Evolutionary conservation across 345 rosid genomes (phyloP).

Genomic region (Pugionium cornutum): DNA sequence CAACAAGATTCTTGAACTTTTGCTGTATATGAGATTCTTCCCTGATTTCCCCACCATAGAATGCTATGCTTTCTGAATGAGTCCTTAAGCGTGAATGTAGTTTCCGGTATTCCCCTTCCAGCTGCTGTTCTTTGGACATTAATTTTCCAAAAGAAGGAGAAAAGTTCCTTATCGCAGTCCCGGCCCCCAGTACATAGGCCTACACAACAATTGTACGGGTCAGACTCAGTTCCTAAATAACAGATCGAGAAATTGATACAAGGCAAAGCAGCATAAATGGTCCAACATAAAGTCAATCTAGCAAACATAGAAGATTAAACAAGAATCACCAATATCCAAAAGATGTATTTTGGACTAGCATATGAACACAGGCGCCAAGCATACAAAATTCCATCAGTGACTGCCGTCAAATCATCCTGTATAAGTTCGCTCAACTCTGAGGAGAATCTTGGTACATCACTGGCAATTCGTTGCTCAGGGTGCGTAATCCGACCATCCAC

Average conservation of each 20-base stretch:
- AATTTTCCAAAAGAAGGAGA: slow-evolving; percentile 94
- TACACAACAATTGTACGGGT: slow-evolving; percentile 37
- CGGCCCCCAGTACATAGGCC: slow-evolving; percentile 94
- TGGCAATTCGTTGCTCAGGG: slow-evolving; percentile 95
- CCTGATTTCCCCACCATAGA: slow-evolving; percentile 90
- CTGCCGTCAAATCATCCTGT: slow-evolving; percentile 87
- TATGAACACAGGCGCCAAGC: slow-evolving; percentile 97
- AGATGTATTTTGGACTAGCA: slow-evolving; percentile 92
- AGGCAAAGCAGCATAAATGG: slow-evolving; percentile 19
- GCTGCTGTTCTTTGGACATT: slow-evolving; percentile 91
- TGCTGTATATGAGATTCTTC: slow-evolving; percentile 88
- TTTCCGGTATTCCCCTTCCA: slow-evolving; percentile 96
- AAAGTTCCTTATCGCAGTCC: slow-evolving; percentile 78
- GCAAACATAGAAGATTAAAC: slow-evolving; percentile 5
- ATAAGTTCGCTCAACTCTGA: slow-evolving; percentile 94
- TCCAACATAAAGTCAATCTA: neutral
- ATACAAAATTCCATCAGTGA: slow-evolving; percentile 81
- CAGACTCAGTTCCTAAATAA: slow-evolving; percentile 25
- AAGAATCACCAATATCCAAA: slow-evolving; percentile 85
- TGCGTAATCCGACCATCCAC: slow-evolving; percentile 89
- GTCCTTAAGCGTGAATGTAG: slow-evolving; percentile 97
- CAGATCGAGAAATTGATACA: neutral
- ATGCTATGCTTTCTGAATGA: slow-evolving; percentile 97
- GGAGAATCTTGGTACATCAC: slow-evolving; percentile 93
- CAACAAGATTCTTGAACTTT: slow-evolving; percentile 73